Evolutionary conservation across 2,329 filamentous ascomycete genomes (phyloP), one percentile per base, ranked within the genome.

Genomic region (Xylariaceae sp.): DNA sequence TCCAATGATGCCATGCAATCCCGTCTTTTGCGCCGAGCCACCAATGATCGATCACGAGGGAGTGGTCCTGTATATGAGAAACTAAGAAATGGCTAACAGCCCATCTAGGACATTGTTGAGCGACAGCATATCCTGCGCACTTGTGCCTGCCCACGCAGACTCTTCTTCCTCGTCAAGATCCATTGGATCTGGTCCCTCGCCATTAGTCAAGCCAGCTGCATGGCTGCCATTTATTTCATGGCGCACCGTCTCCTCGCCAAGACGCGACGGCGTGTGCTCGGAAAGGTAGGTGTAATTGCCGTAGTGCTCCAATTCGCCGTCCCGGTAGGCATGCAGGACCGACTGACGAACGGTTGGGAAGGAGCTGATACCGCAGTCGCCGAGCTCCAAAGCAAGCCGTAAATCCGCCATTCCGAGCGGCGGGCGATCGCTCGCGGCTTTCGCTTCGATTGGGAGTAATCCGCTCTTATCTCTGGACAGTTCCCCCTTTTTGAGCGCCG

Each of bases 341-440:
- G 84, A 79, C 40, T 87, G 85, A 26, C 84, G 80, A 36, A 95
- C 76, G 21, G 89, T 77, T 0, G 89, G 89, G 72, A 94, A 92
- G 56, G 89, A 84, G 9, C 85, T 84, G 58, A 95, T 78, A 55
- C 88, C 86, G 22, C 81, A 83, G 50, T 94, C 88, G 12, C 87
- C 85, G 59, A 96, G 79, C 55, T 88, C 83, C 15, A 95, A 70
- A 0, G 89, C 84, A 2, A 96, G 74, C 36, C 87, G 80, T 45
- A 96, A 71, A 68, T 96, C 92, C 16, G 85, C 83, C 73, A 92
- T 86, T 13, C 85, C 85, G 1, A 96, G 72, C 0, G 88, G 83
- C 5, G 84, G 81, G 37, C 90, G 79, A 62, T 87, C 83, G 51
- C 82, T 82, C 15, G 87, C 85, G 49, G 87, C 86, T 67, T 88